A percentile compares a stretch with the other conserved stretches of the same genome.
Conservation (phyloP, 306 rosid species). For the Quercus mongolica region DNA sequence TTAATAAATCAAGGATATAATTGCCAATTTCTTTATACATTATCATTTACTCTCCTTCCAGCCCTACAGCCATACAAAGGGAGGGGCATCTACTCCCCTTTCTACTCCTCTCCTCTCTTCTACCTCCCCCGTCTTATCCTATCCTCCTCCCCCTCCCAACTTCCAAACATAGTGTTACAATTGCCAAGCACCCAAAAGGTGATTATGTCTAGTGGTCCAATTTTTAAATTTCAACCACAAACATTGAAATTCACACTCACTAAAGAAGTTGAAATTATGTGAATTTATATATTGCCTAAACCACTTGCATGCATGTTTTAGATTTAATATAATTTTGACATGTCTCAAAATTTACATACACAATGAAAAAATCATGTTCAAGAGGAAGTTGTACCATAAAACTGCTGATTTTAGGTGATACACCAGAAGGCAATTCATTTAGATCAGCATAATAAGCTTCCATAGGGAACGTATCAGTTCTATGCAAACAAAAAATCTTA, state of each 20-base stretch:
- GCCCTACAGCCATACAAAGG: too few species aligned
- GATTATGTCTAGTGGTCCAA: too few species aligned
- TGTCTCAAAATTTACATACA: neutral
- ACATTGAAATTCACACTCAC: too few species aligned
- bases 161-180: neutral
- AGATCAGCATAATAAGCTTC: slow-evolving; percentile 46
- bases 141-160: too few species aligned
- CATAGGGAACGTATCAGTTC: slow-evolving; percentile 34
- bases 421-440: slow-evolving; percentile 36
- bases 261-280: neutral
- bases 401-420: slow-evolving; percentile 35
- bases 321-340: neutral
- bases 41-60: too few species aligned
- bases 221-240: too few species aligned
- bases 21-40: too few species aligned
- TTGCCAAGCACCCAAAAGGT: neutral
- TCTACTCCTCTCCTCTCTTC: too few species aligned
- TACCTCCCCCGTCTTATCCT: too few species aligned
- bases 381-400: slow-evolving; percentile 29
- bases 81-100: too few species aligned
- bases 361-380: neutral
- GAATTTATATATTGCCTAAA: neutral
- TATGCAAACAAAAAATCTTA: slow-evolving; percentile 38
- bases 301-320: neutral
- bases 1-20: too few species aligned